Base-by-base conservation (phyloP, 2,329 filamentous ascomycete genomes). In the Coleophoma eucalyptorum region DNA sequence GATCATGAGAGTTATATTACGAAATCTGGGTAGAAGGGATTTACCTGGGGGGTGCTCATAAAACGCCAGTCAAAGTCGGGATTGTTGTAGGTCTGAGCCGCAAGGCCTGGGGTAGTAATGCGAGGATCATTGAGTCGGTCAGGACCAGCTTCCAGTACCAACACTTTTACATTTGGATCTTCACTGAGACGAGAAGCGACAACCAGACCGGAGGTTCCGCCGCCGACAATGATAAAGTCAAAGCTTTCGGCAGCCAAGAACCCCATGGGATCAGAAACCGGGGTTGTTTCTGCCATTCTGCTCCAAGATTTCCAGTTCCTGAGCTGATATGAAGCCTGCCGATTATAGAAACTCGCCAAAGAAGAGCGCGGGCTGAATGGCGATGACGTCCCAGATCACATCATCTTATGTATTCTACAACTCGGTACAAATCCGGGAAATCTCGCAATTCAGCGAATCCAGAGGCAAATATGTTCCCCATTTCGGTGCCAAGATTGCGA, bases 201-300 rank as follows among this genome's bases (percentile, higher is more conserved):
- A 1, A 69, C 65, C 2, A 73, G 63, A 7, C 72, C 72, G 4
- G 71, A 63, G 0, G 71, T 73, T 8, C 72, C 72, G 5, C 71
- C 72, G 11, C 72, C 71, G 8, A 72, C 65, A 20, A 74, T 55
- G 31, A 74, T 54, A 49, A 69, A 74, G 57, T 75, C 69, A 57
- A 44, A 44, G 3, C 16, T 31, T 26, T 44, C 42, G 16, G 42
- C 16, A 11, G 12, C 12, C 42, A 44, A 32, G 26, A 44, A 44
- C 13, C 31, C 42, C 10, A 26, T 44, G 11, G 42, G 31, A 11
- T 44, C 42, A 26, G 42, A 20, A 7, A 8, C 10, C 4, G 26
- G 26, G 26, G 26, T 26, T 26, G 26, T 26, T 8, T 5, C 26
- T 6, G 26, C 26, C 26, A 26, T 26, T 5, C 26, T 26, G 2